These are phyloP conservation scores for Polyporus tsugae DNA, from an alignment of 1,284 basidiomycete genomes.

Conservation along the genomic window DNA sequence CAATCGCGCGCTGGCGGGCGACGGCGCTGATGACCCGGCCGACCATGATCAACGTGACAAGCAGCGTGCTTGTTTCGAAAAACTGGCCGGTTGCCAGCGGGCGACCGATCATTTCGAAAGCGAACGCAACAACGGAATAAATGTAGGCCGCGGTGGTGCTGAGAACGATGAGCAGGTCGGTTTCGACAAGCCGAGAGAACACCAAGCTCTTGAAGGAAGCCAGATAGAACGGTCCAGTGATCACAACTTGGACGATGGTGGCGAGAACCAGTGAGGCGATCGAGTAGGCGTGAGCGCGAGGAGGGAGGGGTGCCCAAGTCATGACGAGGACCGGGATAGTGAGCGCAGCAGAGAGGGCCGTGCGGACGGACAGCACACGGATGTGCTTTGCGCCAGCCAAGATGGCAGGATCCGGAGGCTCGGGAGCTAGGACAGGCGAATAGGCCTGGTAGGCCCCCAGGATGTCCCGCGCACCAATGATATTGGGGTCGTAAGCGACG, in stretches of 20 bases:
- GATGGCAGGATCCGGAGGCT: conserved; percentile 40
- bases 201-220: conserved; percentile 48
- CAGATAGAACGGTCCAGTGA: conserved; percentile 50
- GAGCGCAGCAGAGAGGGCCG: conserved; percentile 43
- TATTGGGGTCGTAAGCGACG: conserved; percentile 37
- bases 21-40: conserved; percentile 51
- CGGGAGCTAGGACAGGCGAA: conserved; percentile 36
- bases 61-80: conserved; percentile 56
- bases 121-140: conserved; percentile 54
- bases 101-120: conserved; percentile 44
- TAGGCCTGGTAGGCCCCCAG: conserved; percentile 36
- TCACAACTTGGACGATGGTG: conserved; percentile 49
- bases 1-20: conserved; percentile 49
- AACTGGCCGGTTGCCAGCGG: conserved; percentile 48
- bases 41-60: conserved; percentile 54
- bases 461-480: conserved; percentile 39
- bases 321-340: conserved; percentile 55
- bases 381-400: conserved; percentile 42
- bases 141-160: conserved; percentile 53
- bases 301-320: conserved; percentile 52
- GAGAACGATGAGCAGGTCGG: conserved; percentile 51
- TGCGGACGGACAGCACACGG: conserved; percentile 43
- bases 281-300: conserved; percentile 44
- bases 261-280: conserved; percentile 50
- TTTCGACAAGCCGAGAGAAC: conserved; percentile 51